A percentile compares a stretch with the other conserved stretches of the same genome.
Conservation (phyloP, 768 basidiomycete species). For the Phaeolepiota aurea region DNA sequence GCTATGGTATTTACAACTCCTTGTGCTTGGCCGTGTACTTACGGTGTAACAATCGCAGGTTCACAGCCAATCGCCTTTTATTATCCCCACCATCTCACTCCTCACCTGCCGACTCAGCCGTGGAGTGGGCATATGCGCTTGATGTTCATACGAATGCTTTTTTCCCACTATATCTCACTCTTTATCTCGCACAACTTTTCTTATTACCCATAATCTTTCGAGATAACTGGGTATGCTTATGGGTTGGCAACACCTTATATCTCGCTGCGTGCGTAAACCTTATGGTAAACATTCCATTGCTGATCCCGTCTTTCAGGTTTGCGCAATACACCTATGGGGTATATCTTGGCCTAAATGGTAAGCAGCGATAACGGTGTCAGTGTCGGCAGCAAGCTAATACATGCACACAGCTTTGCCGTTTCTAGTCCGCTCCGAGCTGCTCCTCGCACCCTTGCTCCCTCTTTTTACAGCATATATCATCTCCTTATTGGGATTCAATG, state of each 20-base stretch:
- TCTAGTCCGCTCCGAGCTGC: conserved; percentile 79
- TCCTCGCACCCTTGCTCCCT: conserved; percentile 86
- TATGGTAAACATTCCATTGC: neutral
- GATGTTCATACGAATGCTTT: conserved; percentile 97
- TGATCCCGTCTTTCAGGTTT: conserved; percentile 38
- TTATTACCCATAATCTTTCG: conserved; percentile 76
- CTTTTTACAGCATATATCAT: conserved; percentile 81
- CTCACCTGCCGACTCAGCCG: conserved; percentile 57
- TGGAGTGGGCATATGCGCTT: conserved; percentile 94
- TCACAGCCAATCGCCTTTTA: conserved; percentile 64
- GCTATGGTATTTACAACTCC: conserved; percentile 48
- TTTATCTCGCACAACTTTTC: conserved; percentile 85
- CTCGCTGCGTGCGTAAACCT: conserved; percentile 61
- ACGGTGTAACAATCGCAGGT: conserved; percentile 27
- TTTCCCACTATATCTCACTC: conserved; percentile 86
- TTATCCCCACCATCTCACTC: conserved; percentile 68
- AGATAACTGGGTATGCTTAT: conserved; percentile 90
- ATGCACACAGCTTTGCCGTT: conserved; percentile 74
- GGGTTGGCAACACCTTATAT: conserved; percentile 88
- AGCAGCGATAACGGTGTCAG: conserved; percentile 11
- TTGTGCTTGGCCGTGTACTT: conserved; percentile 7
- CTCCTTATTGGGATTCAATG: conserved; percentile 85
- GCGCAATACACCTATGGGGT: conserved; percentile 90
- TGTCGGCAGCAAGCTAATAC: neutral
- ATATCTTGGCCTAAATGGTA: conserved; percentile 80